phyloP scores from a whole-genome alignment of 2,329 filamentous ascomycete species.

The Paraphoma sp. region DNA sequence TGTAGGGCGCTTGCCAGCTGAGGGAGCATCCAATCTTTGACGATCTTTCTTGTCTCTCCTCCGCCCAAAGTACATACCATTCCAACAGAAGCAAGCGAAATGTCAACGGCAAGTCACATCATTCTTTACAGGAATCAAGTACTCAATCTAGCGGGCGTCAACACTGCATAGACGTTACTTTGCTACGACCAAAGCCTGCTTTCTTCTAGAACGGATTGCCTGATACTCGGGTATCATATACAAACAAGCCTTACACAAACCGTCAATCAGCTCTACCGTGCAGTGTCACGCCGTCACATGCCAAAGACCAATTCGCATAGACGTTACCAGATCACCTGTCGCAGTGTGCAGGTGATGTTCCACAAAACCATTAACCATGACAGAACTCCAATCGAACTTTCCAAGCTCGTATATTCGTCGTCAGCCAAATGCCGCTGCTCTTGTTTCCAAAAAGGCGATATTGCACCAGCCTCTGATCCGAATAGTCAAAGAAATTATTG shows the following conservation, averaged over 20 bases:
- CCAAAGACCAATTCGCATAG: too few species aligned
- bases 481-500: neutral
- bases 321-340: too few species aligned
- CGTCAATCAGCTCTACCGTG: neutral
- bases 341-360: too few species aligned
- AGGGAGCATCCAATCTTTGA: constrained; percentile 26
- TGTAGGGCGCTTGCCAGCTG: constrained; percentile 61
- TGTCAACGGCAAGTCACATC: neutral
- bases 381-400: too few species aligned
- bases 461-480: too few species aligned
- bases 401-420: too few species aligned
- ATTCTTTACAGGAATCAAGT: neutral
- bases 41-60: too few species aligned
- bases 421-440: too few species aligned
- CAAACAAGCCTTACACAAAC: neutral
- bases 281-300: neutral
- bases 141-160: neutral
- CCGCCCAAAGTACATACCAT: too few species aligned
- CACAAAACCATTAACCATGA: too few species aligned
- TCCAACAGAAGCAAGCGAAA: neutral
- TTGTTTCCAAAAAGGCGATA: too few species aligned
- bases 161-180: too few species aligned
- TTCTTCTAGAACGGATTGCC: neutral
- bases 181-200: neutral
- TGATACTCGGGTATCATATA: neutral